These are phyloP conservation scores for Spathaspora hagerdaliae DNA, from an alignment of 805 yeast species.

Conservation along the genomic window DNA sequence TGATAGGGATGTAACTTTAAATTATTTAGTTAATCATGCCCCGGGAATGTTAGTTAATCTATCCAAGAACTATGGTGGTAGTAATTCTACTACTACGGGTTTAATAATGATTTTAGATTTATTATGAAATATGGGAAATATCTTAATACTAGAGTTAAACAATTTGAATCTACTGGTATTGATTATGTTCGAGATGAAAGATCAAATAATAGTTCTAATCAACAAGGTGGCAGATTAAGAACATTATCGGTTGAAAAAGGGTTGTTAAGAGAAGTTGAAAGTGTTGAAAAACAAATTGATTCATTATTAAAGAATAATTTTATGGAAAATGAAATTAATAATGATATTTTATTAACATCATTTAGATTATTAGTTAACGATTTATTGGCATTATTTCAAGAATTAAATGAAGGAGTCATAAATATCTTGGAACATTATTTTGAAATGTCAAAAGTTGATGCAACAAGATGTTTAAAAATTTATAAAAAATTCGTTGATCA, in stretches of 20 bases:
- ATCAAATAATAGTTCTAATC: conserved; percentile 40
- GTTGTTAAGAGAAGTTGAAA: conserved; percentile 75
- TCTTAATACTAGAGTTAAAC: conserved; percentile 62
- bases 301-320: conserved; percentile 71
- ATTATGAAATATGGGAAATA: conserved; percentile 70
- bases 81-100: too few relatives aligned
- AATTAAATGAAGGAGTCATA: conserved; percentile 92
- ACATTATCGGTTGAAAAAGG: conserved; percentile 71
- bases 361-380: conserved; percentile 90
- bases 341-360: conserved; percentile 79
- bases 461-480: conserved; percentile 78
- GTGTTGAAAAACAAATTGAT: conserved; percentile 78
- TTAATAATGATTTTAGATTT: conserved; percentile 47
- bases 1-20: conserved; percentile 66
- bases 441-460: conserved; percentile 84
- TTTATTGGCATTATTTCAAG: conserved; percentile 78
- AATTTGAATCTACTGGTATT: conserved; percentile 56
- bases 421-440: conserved; percentile 91
- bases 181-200: conserved; percentile 79
- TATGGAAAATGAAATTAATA: conserved; percentile 74
- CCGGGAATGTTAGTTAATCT: conserved; percentile 52
- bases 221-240: conserved; percentile 61
- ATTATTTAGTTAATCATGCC: conserved; percentile 47
- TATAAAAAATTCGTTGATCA: conserved; percentile 82
- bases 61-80: too few relatives aligned